phyloP scores from a whole-genome alignment of 495 filamentous ascomycete genomes.

The Aspergillus sclerotiicarbonarius region DNA sequence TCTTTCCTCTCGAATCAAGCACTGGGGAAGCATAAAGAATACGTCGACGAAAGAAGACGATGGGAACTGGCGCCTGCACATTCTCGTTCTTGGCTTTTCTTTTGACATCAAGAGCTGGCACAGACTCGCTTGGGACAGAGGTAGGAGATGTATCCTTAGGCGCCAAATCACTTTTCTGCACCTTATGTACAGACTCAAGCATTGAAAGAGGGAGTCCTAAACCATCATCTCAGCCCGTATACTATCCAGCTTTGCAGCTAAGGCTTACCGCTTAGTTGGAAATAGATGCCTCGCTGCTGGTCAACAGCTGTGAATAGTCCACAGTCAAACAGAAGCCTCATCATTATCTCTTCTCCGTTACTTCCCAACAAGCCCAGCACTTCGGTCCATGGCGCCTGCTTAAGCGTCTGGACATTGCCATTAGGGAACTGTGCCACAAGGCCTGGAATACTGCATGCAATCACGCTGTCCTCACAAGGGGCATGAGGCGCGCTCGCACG shows the following conservation, averaged over 20 bases:
- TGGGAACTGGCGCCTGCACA: slow-evolving; percentile 43
- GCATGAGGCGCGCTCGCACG: slow-evolving; percentile 20
- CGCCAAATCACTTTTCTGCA: not conserved
- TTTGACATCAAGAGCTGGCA: not conserved
- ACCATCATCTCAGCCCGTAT: not conserved
- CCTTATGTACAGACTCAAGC: slow-evolving; percentile 25
- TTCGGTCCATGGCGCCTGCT: slow-evolving; percentile 68
- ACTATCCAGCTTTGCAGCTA: not conserved
- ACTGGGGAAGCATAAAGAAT: slow-evolving; percentile 81
- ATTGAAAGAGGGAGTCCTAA: slow-evolving; percentile 49
- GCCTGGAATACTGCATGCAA: slow-evolving; percentile 49
- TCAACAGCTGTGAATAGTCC: slow-evolving; percentile 70
- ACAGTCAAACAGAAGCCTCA: slow-evolving; percentile 73
- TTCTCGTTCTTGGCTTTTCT: not conserved
- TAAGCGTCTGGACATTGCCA: slow-evolving; percentile 65
- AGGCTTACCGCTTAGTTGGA: slow-evolving; percentile 75
- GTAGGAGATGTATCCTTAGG: not conserved
- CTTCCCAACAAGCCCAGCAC: slow-evolving; percentile 68
- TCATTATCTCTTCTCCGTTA: slow-evolving; percentile 79
- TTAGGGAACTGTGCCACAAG: slow-evolving; percentile 61
- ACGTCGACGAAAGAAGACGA: slow-evolving; percentile 75
- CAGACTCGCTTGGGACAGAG: not conserved
- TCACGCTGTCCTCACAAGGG: slow-evolving; percentile 22
- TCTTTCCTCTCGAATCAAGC: slow-evolving; percentile 62
- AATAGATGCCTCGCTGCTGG: slow-evolving; percentile 58